A percentile compares a stretch with the other conserved stretches of the same genome.
Evolutionary conservation across 192 early-diverging fungal species (phyloP).

Genomic region (Polychytrium aggregatum): DNA sequence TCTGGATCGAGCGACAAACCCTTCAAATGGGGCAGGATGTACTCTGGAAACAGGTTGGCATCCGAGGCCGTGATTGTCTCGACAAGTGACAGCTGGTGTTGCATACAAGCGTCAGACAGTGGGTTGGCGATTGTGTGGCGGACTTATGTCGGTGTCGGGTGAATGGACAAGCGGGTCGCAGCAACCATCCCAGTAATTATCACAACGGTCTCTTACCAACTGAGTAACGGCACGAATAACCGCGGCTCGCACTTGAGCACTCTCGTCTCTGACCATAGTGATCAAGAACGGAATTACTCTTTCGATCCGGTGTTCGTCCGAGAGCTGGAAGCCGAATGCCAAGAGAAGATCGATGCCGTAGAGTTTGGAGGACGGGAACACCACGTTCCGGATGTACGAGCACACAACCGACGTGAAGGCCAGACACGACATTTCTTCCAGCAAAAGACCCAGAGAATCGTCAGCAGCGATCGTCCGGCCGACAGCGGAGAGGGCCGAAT

Average conservation of each 20-base stretch:
- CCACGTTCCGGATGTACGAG: constrained; percentile 55
- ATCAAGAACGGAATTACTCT: constrained; percentile 71
- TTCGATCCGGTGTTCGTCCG: constrained; percentile 65
- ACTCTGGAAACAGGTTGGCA: constrained; percentile 82
- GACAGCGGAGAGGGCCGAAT: too few relatives aligned
- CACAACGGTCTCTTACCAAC: too few relatives aligned
- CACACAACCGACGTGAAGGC: constrained; percentile 59
- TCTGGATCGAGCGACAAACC: constrained; percentile 60
- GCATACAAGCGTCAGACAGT: too few relatives aligned
- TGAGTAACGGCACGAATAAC: constrained; percentile 57
- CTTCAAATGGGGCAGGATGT: constrained; percentile 68
- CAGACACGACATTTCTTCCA: too few relatives aligned
- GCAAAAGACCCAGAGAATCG: too few relatives aligned
- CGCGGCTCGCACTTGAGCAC: constrained; percentile 46
- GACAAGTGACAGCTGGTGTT: too few relatives aligned
- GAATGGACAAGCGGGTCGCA: not conserved
- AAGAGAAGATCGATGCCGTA: constrained; percentile 64
- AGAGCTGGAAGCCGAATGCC: constrained; percentile 48
- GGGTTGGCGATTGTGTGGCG: not conserved
- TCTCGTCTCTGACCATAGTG: constrained; percentile 48
- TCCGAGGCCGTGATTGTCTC: constrained; percentile 68
- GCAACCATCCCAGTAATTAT: too few relatives aligned
- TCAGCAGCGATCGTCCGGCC: too few relatives aligned
- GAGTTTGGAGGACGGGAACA: constrained; percentile 59
- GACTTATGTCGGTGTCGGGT: not conserved